Evolutionary conservation across 2,329 filamentous ascomycete genomes (phyloP).

Genomic region (Fusarium decemcellulare): DNA sequence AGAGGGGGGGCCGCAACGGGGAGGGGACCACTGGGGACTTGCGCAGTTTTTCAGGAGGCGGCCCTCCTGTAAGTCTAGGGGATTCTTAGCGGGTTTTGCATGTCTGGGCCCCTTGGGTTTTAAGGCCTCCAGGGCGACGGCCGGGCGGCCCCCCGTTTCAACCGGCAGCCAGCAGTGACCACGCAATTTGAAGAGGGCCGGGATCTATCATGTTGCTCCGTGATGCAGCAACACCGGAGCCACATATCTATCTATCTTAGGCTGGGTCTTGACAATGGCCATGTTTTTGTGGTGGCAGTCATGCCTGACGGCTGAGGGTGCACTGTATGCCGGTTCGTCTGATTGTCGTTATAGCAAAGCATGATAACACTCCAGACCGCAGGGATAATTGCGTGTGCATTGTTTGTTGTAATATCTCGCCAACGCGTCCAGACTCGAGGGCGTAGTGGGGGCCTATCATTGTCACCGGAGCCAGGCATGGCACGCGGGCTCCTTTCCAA

Average conservation of each 20-base stretch:
- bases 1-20: conserved; percentile 32
- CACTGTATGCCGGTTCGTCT: conserved; percentile 7
- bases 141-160: conserved; percentile 13
- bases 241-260: no score
- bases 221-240: conserved; percentile 22
- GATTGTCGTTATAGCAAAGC: not conserved
- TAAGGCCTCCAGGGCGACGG: conserved; percentile 11
- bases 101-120: conserved; percentile 17
- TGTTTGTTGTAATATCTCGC: not conserved
- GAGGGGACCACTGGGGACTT: conserved; percentile 12
- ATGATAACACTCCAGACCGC: not conserved
- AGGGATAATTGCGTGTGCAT: conserved; percentile 3
- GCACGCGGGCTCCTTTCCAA: conserved; percentile 1
- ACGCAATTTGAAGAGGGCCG: conserved; percentile 27
- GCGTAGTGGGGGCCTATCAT: not conserved
- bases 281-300: not conserved
- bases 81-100: conserved; percentile 24
- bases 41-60: conserved; percentile 15
- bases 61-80: conserved; percentile 34
- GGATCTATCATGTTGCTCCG: conserved; percentile 17
- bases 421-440: not conserved
- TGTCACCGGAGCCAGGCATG: not conserved
- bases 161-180: conserved; percentile 6
- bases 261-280: not conserved
- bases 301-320: not conserved